A percentile compares a stretch with the other conserved stretches of the same genome.
phyloP scores from a whole-genome alignment of 148 eudicot species.

The Heliamphora exappendiculata region DNA sequence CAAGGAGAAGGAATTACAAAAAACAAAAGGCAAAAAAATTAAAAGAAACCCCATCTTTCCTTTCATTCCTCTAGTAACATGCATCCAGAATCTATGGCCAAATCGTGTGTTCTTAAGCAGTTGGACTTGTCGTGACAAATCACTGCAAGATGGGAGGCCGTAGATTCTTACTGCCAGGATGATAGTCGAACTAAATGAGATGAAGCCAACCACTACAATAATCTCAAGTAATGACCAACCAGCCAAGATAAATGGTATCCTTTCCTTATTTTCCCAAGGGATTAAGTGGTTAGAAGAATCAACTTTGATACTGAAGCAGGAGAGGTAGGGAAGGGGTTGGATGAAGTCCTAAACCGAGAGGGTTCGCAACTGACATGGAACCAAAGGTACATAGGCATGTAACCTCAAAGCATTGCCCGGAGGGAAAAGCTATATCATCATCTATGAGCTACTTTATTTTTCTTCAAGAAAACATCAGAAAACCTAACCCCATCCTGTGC shows the following conservation, averaged over 20 bases:
- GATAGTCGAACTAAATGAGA: background rate
- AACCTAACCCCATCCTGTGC: background rate
- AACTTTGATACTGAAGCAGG: background rate
- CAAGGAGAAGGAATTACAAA: background rate
- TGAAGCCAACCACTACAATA: background rate
- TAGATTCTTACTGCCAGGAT: background rate
- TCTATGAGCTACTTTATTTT: no score
- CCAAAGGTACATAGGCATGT: no score
- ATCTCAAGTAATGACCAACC: no score
- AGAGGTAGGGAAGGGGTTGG: background rate
- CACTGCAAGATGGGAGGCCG: background rate
- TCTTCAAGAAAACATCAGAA: background rate
- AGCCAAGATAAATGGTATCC: background rate
- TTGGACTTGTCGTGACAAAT: background rate
- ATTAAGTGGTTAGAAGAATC: no score
- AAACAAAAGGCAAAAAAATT: background rate
- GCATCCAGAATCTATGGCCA: background rate
- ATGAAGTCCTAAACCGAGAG: background rate
- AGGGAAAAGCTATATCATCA: no score
- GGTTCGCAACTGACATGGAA: background rate
- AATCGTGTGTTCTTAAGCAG: background rate
- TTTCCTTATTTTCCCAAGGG: no score
- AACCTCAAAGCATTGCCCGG: no score
- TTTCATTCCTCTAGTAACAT: background rate
- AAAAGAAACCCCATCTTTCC: background rate